phyloP scores from a whole-genome alignment of 139 green algal species.

The Dunaliella sp. region DNA sequence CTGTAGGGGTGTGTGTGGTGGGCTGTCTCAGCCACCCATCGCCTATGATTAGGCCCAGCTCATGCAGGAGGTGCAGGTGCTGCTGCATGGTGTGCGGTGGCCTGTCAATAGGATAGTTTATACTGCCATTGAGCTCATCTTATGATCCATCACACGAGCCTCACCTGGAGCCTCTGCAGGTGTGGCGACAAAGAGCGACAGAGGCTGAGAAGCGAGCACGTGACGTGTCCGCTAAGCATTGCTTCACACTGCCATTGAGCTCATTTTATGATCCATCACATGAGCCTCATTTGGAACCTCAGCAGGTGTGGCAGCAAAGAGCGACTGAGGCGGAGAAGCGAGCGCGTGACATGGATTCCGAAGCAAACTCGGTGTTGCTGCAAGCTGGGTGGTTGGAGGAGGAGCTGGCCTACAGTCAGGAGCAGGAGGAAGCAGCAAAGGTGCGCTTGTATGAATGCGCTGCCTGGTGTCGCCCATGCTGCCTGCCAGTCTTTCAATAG shows the following conservation, averaged over 20 bases:
- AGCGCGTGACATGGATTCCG: background rate
- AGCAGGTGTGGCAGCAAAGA: background rate
- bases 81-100: too few relatives aligned
- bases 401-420: background rate
- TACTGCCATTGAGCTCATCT: too few relatives aligned
- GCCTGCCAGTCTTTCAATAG: too few relatives aligned
- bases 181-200: background rate
- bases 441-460: background rate
- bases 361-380: background rate
- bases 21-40: too few relatives aligned
- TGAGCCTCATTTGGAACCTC: too few relatives aligned
- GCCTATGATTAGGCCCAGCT: background rate
- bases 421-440: background rate
- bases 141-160: too few relatives aligned
- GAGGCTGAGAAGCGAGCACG: background rate
- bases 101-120: too few relatives aligned
- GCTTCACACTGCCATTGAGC: too few relatives aligned
- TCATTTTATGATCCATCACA: too few relatives aligned
- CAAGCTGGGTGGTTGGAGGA: background rate
- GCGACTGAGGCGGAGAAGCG: background rate
- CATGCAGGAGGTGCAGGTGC: background rate
- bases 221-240: too few relatives aligned
- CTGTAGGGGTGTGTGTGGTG: too few relatives aligned
- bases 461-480: background rate
- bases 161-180: too few relatives aligned